Evolutionary conservation across 1,284 basidiomycete species (phyloP).

Genomic region (Moniliophthora roreri): DNA sequence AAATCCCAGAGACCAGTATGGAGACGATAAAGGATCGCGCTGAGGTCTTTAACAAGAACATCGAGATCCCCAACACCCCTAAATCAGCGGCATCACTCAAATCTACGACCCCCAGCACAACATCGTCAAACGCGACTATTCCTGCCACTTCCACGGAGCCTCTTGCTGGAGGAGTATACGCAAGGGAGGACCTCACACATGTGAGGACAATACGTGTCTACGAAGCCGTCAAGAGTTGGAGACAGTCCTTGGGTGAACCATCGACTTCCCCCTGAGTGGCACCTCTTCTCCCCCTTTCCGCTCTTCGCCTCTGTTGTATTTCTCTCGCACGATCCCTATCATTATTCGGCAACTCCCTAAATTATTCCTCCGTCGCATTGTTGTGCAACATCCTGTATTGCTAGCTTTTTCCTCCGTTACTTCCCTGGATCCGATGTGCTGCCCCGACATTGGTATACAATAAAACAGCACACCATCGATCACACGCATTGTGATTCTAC

Average conservation of each 20-base stretch:
- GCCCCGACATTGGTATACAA: too few species aligned
- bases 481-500: too few species aligned
- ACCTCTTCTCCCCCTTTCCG: too few species aligned
- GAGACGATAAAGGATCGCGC: neutral
- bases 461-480: too few species aligned
- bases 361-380: too few species aligned
- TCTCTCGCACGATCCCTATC: too few species aligned
- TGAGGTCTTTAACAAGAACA: slow-evolving; percentile 3
- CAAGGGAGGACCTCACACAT: slow-evolving; percentile 42
- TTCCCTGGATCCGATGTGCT: too few species aligned
- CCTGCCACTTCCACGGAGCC: slow-evolving; percentile 6
- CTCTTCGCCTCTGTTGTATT: too few species aligned
- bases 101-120: neutral
- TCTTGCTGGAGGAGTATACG: slow-evolving; percentile 11
- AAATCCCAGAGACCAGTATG: slow-evolving; percentile 26
- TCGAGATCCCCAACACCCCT: slow-evolving; percentile 11
- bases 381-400: too few species aligned
- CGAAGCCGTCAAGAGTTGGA: slow-evolving; percentile 39
- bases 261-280: too few species aligned
- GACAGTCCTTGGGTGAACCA: neutral
- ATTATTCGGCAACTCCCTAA: too few species aligned
- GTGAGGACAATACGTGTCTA: slow-evolving; percentile 60
- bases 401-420: too few species aligned
- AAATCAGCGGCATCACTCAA: neutral
- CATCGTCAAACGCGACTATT: slow-evolving; percentile 16